A percentile compares a stretch with the other conserved stretches of the same genome.
Conservation (phyloP, 441 rosid species). For the Metrosideros polymorpha region DNA sequence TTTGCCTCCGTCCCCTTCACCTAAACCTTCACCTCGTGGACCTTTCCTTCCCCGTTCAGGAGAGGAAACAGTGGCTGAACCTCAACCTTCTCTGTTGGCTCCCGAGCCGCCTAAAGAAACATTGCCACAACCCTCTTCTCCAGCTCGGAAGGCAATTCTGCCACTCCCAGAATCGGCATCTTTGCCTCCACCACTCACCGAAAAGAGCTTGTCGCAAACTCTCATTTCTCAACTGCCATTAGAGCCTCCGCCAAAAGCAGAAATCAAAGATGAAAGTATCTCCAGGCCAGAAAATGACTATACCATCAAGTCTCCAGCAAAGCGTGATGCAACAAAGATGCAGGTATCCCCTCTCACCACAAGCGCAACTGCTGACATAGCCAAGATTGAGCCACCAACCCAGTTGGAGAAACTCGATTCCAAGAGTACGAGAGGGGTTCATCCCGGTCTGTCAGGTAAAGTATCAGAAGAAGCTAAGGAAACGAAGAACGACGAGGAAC, state of each 20-base stretch:
- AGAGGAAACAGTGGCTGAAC: not conserved
- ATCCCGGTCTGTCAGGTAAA: not conserved
- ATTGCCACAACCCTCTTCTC: conserved; percentile 20
- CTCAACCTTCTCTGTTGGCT: not conserved
- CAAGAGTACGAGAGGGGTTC: not conserved
- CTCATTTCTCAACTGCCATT: not conserved
- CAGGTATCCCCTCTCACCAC: not conserved
- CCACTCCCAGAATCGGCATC: not conserved
- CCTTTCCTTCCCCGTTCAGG: not conserved
- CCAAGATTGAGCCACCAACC: not conserved
- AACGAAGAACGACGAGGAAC: conserved; percentile 8
- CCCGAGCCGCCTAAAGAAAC: conserved; percentile 21
- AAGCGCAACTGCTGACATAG: not conserved
- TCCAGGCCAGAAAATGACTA: not conserved
- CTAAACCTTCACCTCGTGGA: conserved; percentile 7
- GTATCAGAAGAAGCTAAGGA: not conserved
- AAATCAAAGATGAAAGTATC: not conserved
- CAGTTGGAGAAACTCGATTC: conserved; percentile 4
- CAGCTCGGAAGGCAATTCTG: conserved; percentile 8
- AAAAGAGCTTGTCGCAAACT: not conserved
- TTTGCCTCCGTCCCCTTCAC: conserved; percentile 16
- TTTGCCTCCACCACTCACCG: not conserved
- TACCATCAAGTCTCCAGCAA: not conserved
- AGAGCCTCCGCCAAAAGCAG: not conserved
- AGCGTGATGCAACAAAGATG: not conserved